phyloP scores from a whole-genome alignment of 1,284 basidiomycete genomes.

The Cryptococcus floricola region DNA sequence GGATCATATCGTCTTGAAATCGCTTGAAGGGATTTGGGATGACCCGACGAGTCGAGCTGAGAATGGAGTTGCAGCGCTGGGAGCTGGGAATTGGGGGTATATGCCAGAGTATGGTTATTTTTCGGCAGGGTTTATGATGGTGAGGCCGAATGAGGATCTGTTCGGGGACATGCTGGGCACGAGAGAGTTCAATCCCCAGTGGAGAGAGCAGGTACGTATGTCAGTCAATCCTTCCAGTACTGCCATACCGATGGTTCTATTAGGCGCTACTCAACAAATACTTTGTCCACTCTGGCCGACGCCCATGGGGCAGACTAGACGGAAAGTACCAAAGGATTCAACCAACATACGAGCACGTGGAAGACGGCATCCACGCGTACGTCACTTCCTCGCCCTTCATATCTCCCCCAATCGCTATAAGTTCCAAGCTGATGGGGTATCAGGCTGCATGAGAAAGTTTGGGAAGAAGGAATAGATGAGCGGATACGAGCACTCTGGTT shows the following conservation, averaged over 20 bases:
- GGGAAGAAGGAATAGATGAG: constrained; percentile 11
- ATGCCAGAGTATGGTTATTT: constrained; percentile 6
- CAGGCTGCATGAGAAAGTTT: constrained; percentile 18
- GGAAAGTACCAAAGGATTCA: constrained; percentile 2
- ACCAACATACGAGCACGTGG: constrained; percentile 3
- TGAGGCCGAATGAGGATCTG: constrained; percentile 7
- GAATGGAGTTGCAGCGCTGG: constrained; percentile 5
- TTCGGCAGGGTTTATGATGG: constrained; percentile 19
- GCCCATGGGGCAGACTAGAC: constrained; percentile 12
- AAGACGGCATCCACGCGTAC: constrained; percentile 13
- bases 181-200: constrained; percentile 8
- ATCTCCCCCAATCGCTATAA: background rate
- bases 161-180: constrained; percentile 10
- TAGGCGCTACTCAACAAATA: constrained; percentile 17
- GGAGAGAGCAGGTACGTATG: constrained; percentile 15
- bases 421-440: background rate
- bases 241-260: background rate
- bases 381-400: background rate
- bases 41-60: background rate
- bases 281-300: constrained; percentile 5
- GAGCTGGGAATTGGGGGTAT: background rate
- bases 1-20: constrained; percentile 12
- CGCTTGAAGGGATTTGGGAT: constrained; percentile 15
- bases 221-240: background rate
- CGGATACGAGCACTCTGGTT: constrained; percentile 5